These are phyloP conservation scores for Pezicula neosporulosa DNA, from an alignment of 2,329 filamentous ascomycete genomes.

Conservation along the genomic window DNA sequence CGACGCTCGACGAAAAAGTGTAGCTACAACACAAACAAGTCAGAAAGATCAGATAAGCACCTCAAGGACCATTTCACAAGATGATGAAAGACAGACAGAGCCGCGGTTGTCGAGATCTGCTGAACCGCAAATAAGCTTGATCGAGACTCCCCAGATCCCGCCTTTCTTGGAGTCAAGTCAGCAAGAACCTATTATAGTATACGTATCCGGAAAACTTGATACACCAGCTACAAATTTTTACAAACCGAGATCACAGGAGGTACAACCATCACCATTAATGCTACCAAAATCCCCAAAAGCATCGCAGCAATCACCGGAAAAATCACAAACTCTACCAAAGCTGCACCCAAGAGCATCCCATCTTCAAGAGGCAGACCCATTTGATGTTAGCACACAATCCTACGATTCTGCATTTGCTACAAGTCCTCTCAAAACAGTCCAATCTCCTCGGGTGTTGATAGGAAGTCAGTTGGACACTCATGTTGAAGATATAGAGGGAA, in stretches of 20 bases:
- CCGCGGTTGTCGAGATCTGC: too few relatives aligned
- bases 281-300: neutral
- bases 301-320: neutral
- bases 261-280: neutral
- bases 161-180: neutral
- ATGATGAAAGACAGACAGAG: too few relatives aligned
- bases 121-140: too few relatives aligned
- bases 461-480: too few relatives aligned
- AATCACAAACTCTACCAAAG: neutral
- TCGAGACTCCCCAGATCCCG: neutral
- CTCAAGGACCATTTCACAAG: too few relatives aligned
- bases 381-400: conserved; percentile 17
- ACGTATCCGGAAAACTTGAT: neutral
- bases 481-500: too few relatives aligned
- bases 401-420: conserved; percentile 15
- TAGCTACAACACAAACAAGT: too few relatives aligned
- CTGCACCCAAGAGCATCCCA: neutral
- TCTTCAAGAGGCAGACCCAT: neutral
- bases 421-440: neutral
- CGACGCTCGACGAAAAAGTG: too few relatives aligned
- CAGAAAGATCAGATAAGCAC: too few relatives aligned
- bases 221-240: neutral
- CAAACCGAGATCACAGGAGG: too few relatives aligned
- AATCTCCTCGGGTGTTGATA: neutral
- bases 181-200: neutral